Evolutionary conservation across 108 stramenopile species (phyloP).

Genomic region (Nitzschia sp.): DNA sequence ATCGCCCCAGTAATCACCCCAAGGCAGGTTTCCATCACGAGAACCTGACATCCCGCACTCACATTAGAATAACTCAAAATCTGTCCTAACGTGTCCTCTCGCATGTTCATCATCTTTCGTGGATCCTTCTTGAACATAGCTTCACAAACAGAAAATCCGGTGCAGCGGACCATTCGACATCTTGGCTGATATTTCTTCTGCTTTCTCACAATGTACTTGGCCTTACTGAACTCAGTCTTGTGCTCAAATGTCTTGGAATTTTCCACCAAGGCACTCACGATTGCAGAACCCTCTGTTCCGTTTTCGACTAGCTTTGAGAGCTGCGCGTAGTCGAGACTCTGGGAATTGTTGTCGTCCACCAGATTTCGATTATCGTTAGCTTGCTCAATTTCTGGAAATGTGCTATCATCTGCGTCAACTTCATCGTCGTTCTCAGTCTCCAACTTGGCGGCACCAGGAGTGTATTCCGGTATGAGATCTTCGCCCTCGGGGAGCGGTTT

Average conservation of each 20-base stretch:
- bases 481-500: constrained; percentile 63
- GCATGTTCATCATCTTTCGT: constrained; percentile 62
- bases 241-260: constrained; percentile 76
- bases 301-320: constrained; percentile 42
- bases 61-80: constrained; percentile 80
- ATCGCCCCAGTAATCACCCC: constrained; percentile 75
- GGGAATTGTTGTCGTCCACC: constrained; percentile 74
- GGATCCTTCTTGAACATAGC: constrained; percentile 65
- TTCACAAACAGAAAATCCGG: constrained; percentile 59
- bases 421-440: constrained; percentile 21
- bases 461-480: constrained; percentile 54
- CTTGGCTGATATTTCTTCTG: constrained; percentile 80
- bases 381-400: constrained; percentile 34
- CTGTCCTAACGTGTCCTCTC: constrained; percentile 81
- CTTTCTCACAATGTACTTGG: constrained; percentile 82
- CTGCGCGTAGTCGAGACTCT: constrained; percentile 44
- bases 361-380: constrained; percentile 81
- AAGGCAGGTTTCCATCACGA: constrained; percentile 69
- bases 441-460: background rate
- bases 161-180: constrained; percentile 78
- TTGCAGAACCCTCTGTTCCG: constrained; percentile 54
- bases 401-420: constrained; percentile 29
- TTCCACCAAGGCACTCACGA: constrained; percentile 74
- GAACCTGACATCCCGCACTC: constrained; percentile 73
- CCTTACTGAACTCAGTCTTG: constrained; percentile 86